Base-by-base conservation (phyloP, 1,139 yeast genomes). In the Candida labiduridarum region DNA sequence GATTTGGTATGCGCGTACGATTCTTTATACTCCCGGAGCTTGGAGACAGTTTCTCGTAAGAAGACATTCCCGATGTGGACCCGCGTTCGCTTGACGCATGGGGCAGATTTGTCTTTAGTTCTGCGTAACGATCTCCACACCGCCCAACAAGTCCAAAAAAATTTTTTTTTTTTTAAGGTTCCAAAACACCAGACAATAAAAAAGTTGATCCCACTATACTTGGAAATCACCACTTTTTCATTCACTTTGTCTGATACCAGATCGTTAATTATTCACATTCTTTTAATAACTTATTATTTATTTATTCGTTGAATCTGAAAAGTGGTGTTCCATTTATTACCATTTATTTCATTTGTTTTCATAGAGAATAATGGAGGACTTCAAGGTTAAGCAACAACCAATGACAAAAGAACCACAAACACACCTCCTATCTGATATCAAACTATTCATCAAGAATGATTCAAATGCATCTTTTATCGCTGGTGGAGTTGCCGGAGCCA, bases 401-500 rank as follows among this genome's bases (percentile, higher is more conserved):
- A 34, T 51, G 31, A 49, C 49, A n/a, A 48, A 45, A 46, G 48
- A 38, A 29, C 30, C 39, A 48, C 29, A 42, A 34, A 45, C 38
- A 15, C 43, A 49, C 33, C 41, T 48, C 25, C 47, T 49, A 43
- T 44, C 29, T 18, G 53, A 55, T 25, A 34, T 59, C 47, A 76
- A 75, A 56, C 44, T 51, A 29, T 65, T 68, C 55, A 54, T 81
- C 41, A 79, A 78, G 53, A 67, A 71, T 45, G 85, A 82, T 46
- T 71, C 82, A 39, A 74, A 74, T 51, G 79, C 90, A 1, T 86
- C 96, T 7, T 82, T 94, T 35, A 58, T 76, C 36, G 67, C 80
- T 1, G 81, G 81, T 4, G 80, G 81, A 2, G 71, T 87, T 5
- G 98, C 98, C 0, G 99, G 98, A 5, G 97, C 96, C 0, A 83